A percentile compares a stretch with the other conserved stretches of the same genome.
phyloP scores from a whole-genome alignment of 2,329 filamentous ascomycete species.

The Paracoccidioides lutzii region DNA sequence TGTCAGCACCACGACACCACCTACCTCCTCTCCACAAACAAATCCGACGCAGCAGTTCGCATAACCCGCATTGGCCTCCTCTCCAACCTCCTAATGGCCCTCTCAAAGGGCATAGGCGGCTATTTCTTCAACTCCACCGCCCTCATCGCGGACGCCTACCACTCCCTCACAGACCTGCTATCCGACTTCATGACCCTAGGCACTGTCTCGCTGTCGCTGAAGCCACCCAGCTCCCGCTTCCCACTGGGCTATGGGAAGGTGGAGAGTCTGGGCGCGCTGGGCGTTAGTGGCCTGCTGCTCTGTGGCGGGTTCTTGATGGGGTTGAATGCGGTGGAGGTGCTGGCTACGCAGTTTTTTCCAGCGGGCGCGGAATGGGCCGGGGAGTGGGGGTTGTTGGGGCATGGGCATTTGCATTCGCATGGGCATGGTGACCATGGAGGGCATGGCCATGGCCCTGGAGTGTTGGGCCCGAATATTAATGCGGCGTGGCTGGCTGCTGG shows the following conservation, averaged over 20 bases:
- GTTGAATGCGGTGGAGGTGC: conserved; percentile 55
- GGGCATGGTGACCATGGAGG: conserved; percentile 22
- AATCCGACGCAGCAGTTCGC: conserved; percentile 81
- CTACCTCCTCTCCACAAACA: conserved; percentile 68
- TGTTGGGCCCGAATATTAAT: conserved; percentile 68
- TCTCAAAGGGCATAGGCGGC: conserved; percentile 83
- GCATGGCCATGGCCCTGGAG: conserved; percentile 39
- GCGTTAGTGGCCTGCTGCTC: conserved; percentile 82
- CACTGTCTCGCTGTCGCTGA: conserved; percentile 86
- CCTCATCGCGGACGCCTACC: conserved; percentile 85
- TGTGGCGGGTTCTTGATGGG: conserved; percentile 88
- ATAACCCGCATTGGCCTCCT: conserved; percentile 82
- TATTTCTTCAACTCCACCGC: conserved; percentile 92
- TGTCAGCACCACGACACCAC: conserved; percentile 79
- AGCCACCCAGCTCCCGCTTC: conserved; percentile 68
- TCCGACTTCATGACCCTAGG: conserved; percentile 89
- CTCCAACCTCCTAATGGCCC: conserved; percentile 86
- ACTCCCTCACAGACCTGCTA: conserved; percentile 87
- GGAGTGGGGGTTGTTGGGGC: conserved; percentile 32
- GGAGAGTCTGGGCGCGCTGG: conserved; percentile 87
- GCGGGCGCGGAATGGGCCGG: conserved; percentile 44
- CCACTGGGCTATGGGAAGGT: conserved; percentile 92
- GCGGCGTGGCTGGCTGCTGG: conserved; percentile 88
- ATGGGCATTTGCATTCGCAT: conserved; percentile 49
- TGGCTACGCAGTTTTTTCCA: conserved; percentile 61